These are phyloP conservation scores for Aspergillus affinis DNA, from an alignment of 495 filamentous ascomycete species.

Conservation along the genomic window DNA sequence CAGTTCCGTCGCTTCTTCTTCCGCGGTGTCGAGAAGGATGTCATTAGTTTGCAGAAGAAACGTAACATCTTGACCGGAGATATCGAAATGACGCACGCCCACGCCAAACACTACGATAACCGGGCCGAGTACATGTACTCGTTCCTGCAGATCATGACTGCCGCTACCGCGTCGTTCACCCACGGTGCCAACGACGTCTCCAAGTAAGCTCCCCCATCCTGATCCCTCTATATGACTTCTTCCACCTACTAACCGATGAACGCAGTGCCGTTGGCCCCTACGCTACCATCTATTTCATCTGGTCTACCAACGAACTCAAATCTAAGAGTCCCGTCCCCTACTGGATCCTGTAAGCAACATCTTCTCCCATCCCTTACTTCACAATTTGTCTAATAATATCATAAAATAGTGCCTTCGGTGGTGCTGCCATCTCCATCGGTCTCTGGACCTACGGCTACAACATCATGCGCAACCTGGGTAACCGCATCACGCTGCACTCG, in stretches of 20 bases:
- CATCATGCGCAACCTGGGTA: slow-evolving; percentile 24
- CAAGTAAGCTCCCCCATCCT: slow-evolving; percentile 13
- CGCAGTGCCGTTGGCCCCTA: slow-evolving; percentile 18
- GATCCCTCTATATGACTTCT: neutral
- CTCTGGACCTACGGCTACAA: slow-evolving; percentile 27
- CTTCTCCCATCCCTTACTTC: neutral
- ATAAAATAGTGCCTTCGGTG: slow-evolving; percentile 16
- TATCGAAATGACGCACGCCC: slow-evolving; percentile 18
- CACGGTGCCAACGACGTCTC: slow-evolving; percentile 25
- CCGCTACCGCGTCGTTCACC: slow-evolving; percentile 18
- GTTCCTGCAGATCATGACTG: slow-evolving; percentile 20
- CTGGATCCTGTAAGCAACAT: slow-evolving; percentile 21
- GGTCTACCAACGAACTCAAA: slow-evolving; percentile 8
- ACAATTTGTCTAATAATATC: neutral
- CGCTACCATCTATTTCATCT: slow-evolving; percentile 20
- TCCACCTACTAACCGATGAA: slow-evolving; percentile 5
- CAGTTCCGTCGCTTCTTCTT: slow-evolving; percentile 13
- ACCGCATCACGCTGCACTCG: slow-evolving; percentile 21
- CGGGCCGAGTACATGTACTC: slow-evolving; percentile 21
- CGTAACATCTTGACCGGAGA: slow-evolving; percentile 17
- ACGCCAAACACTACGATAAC: slow-evolving; percentile 19
- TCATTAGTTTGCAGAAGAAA: slow-evolving; percentile 17
- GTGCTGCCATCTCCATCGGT: slow-evolving; percentile 17
- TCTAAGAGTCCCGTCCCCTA: slow-evolving; percentile 18
- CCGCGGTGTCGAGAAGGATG: slow-evolving; percentile 20